These are phyloP conservation scores for Myxozyma kluyveri DNA, from an alignment of 805 yeast species.

Conservation along the genomic window DNA sequence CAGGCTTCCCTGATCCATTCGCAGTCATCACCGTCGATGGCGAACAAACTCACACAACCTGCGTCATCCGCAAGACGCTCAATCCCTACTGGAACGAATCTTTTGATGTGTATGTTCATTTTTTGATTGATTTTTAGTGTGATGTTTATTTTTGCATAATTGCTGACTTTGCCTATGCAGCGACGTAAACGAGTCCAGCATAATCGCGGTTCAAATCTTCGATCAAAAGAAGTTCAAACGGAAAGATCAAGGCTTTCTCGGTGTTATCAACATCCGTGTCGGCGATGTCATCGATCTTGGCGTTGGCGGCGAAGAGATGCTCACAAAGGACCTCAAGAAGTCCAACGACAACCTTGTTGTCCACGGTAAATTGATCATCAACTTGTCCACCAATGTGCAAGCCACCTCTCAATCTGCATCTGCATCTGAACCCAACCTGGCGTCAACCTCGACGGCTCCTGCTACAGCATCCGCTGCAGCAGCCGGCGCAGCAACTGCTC, in stretches of 20 bases:
- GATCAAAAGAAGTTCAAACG: conserved; percentile 96
- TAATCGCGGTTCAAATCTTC: conserved; percentile 88
- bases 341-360: conserved; percentile 90
- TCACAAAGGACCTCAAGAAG: conserved; percentile 86
- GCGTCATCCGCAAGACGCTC: conserved; percentile 87
- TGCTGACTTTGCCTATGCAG: conserved; percentile 33
- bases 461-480: conserved; percentile 29
- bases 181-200: conserved; percentile 70
- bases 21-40: conserved; percentile 98
- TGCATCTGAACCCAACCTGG: conserved; percentile 7
- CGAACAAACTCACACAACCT: conserved; percentile 89
- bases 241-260: conserved; percentile 97
- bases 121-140: not conserved
- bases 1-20: conserved; percentile 95
- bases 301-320: conserved; percentile 60
- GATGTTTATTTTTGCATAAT: not conserved
- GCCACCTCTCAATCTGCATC: conserved; percentile 18
- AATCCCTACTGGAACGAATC: conserved; percentile 98
- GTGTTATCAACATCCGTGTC: conserved; percentile 87
- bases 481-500: conserved; percentile 14
- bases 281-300: conserved; percentile 76
- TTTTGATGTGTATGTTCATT: conserved; percentile 58
- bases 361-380: conserved; percentile 83
- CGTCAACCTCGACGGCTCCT: conserved; percentile 10
- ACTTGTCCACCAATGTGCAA: conserved; percentile 37